phyloP scores from a whole-genome alignment of 78 protist species.

The Speleostelium caveatum region DNA sequence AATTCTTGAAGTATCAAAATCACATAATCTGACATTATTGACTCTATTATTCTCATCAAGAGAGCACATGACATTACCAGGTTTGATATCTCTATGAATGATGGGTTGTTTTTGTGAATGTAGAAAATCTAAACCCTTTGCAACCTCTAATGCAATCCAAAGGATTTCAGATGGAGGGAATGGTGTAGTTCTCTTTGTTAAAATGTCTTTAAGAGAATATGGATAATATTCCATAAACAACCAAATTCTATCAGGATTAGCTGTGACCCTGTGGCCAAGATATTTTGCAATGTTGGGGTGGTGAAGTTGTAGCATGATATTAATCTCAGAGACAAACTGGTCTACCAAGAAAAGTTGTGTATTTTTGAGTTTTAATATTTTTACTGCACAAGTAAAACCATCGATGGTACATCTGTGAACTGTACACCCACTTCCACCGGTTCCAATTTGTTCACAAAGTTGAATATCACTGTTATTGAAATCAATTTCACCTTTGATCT shows the following conservation, averaged over 20 bases:
- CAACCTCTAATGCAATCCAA: constrained; percentile 71
- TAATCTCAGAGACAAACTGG: constrained; percentile 61
- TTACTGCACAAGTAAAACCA: constrained; percentile 81
- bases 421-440: constrained; percentile 77
- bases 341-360: constrained; percentile 20
- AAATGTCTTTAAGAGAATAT: constrained; percentile 51
- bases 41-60: constrained; percentile 59
- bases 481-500: constrained; percentile 57
- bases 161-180: constrained; percentile 55
- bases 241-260: constrained; percentile 41
- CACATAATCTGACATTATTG: constrained; percentile 40
- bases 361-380: constrained; percentile 41
- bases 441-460: constrained; percentile 62
- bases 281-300: constrained; percentile 74
- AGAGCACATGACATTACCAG: constrained; percentile 69
- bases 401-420: constrained; percentile 77
- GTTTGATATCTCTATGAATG: constrained; percentile 76
- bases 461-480: constrained; percentile 29
- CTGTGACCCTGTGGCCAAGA: constrained; percentile 59
- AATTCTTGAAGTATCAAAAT: constrained; percentile 62
- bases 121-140: constrained; percentile 63
- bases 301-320: constrained; percentile 46
- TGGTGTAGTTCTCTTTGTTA: constrained; percentile 42
- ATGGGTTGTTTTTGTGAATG: constrained; percentile 72
- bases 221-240: constrained; percentile 80